A percentile compares a stretch with the other conserved stretches of the same genome.
Evolutionary conservation across 768 basidiomycete genomes (phyloP).

Genomic region (Amanita jacksonii): DNA sequence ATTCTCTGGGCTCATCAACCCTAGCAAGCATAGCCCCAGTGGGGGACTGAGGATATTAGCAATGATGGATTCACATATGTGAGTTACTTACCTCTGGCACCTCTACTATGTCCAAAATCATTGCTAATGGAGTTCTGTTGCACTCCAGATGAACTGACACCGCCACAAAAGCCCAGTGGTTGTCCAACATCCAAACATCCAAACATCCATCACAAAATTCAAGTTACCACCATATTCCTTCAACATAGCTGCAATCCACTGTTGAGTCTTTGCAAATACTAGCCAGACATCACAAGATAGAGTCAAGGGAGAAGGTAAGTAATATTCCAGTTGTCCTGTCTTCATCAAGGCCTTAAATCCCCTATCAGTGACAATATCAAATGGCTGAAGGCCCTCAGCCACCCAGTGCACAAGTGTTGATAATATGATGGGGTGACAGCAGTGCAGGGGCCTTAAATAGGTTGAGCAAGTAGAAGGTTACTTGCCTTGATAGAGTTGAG

Average conservation of each 20-base stretch:
- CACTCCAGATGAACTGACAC: neutral
- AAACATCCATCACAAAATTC: neutral
- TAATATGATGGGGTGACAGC: conserved; percentile 4
- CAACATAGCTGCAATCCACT: conserved; percentile 9
- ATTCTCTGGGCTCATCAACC: no score
- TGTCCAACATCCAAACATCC: neutral
- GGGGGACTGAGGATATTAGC: no score
- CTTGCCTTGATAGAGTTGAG: no score
- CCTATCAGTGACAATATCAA: conserved; percentile 10
- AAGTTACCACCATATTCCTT: conserved; percentile 15
- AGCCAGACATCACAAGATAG: conserved; percentile 7
- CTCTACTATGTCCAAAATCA: neutral
- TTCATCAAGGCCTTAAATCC: conserved; percentile 6
- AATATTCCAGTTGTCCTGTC: neutral
- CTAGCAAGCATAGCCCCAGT: no score
- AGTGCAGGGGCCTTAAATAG: no score
- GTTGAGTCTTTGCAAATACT: conserved; percentile 7
- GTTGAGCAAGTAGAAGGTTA: no score
- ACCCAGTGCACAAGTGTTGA: conserved; percentile 11
- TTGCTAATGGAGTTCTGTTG: neutral
- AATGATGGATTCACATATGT: no score
- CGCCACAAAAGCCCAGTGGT: neutral
- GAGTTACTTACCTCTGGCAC: conserved; percentile 17
- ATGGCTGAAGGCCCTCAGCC: conserved; percentile 9
- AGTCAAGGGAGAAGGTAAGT: neutral